Evolutionary conservation across 371 early-diverging fungal genomes (phyloP).

Genomic region (Mucor circinelloides): DNA sequence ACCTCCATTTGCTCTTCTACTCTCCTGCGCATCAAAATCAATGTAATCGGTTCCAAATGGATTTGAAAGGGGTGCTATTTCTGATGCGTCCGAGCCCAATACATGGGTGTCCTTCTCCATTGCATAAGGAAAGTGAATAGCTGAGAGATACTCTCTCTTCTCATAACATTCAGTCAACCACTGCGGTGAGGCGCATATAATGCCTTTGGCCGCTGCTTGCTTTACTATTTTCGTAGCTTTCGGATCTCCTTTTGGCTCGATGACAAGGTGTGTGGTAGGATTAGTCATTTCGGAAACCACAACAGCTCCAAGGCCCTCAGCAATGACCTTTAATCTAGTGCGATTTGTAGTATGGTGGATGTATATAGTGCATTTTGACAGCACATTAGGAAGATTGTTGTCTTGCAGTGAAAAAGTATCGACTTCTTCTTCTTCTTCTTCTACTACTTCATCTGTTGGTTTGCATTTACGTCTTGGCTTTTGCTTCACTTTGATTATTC

Average conservation of each 20-base stretch:
- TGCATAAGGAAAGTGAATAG: background rate
- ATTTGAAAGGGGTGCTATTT: background rate
- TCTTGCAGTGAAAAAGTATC: background rate
- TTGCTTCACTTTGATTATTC: background rate
- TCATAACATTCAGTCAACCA: background rate
- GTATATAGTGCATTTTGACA: background rate
- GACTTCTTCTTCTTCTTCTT: background rate
- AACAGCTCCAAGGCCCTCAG: background rate
- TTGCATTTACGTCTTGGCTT: background rate
- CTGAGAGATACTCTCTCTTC: background rate
- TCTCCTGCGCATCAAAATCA: constrained; percentile 2
- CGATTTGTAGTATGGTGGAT: background rate
- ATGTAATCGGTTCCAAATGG: background rate
- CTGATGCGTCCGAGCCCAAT: background rate
- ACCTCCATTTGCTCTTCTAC: background rate
- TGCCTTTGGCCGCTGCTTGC: background rate
- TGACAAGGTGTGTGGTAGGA: background rate
- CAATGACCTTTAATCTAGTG: background rate
- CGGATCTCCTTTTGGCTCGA: background rate
- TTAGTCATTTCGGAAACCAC: background rate
- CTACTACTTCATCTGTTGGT: background rate
- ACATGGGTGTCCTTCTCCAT: background rate
- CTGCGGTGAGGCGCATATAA: background rate
- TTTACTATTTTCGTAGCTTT: background rate
- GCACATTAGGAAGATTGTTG: background rate